Percentiles rank a stretch among this genome's conserved stretches.
Evolutionary conservation across 148 eudicot genomes (phyloP).

Genomic region (Heliosperma pusillum): DNA sequence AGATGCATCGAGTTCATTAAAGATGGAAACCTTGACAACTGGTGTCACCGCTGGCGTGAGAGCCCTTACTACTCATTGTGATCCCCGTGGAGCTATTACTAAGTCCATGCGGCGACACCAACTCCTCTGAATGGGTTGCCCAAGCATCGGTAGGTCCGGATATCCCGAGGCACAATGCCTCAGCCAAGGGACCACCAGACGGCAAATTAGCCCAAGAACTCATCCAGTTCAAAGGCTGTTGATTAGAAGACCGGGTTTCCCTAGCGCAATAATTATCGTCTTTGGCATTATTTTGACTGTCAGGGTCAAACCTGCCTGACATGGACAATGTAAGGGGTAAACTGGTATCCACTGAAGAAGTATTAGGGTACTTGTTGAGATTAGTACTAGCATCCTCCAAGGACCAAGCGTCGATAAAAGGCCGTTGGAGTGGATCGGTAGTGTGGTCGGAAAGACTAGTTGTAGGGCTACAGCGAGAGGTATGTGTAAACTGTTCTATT

Average conservation of each 20-base stretch:
- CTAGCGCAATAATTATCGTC: background rate
- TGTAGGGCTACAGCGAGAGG: background rate
- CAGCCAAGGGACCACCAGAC: conserved; percentile 82
- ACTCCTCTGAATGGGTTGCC: conserved; percentile 17
- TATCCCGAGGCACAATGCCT: conserved; percentile 73
- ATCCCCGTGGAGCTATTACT: too few relatives aligned
- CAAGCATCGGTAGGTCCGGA: conserved; percentile 27
- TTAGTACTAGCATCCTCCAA: conserved; percentile 24
- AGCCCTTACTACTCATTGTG: too few relatives aligned
- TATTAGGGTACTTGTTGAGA: conserved; percentile 24
- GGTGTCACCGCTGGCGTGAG: conserved; percentile 13
- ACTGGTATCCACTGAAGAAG: conserved; percentile 29
- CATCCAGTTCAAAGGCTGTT: conserved; percentile 33
- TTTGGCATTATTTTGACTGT: conserved; percentile 5
- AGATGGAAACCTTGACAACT: conserved; percentile 8
- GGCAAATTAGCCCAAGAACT: conserved; percentile 46
- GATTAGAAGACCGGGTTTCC: conserved; percentile 4
- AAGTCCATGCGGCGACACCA: conserved; percentile 40
- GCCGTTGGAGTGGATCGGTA: conserved; percentile 35
- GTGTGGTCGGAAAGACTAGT: background rate
- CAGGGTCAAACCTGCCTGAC: conserved; percentile 34
- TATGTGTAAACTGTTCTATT: background rate
- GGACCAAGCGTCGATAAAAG: conserved; percentile 83
- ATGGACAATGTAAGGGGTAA: conserved; percentile 57
- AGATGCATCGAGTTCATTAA: background rate